These are phyloP conservation scores for Hymenoscyphus linearis DNA, from an alignment of 2,329 filamentous ascomycete species.

Conservation along the genomic window DNA sequence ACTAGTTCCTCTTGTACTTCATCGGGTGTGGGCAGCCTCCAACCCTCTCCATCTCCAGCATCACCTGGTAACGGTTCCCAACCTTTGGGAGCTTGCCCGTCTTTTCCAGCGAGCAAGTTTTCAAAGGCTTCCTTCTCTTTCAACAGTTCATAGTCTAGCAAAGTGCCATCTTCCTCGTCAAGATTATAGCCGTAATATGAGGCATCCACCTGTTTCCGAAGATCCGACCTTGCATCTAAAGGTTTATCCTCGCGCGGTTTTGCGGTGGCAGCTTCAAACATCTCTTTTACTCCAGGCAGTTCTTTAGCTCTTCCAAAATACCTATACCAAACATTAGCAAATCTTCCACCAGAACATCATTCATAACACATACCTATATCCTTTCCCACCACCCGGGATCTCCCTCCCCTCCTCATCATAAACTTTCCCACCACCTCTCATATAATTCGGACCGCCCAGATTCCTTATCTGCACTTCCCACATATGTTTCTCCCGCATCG, in stretches of 20 bases:
- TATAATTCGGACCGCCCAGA: constrained; percentile 91
- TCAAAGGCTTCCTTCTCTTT: constrained; percentile 81
- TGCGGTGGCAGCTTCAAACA: constrained; percentile 74
- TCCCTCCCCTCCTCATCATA: constrained; percentile 50
- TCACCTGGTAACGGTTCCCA: constrained; percentile 90
- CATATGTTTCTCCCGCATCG: constrained; percentile 98
- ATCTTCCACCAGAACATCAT: constrained; percentile 6
- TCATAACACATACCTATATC: constrained; percentile 74
- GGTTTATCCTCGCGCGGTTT: constrained; percentile 55
- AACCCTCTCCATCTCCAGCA: constrained; percentile 71
- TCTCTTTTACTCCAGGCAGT: constrained; percentile 89
- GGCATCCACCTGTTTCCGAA: constrained; percentile 77
- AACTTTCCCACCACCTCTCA: constrained; percentile 45
- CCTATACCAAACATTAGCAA: constrained; percentile 49
- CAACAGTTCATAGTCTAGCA: constrained; percentile 74
- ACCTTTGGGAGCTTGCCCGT: constrained; percentile 55
- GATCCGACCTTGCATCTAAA: constrained; percentile 60
- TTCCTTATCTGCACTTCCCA: constrained; percentile 98
- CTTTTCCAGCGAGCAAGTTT: constrained; percentile 53
- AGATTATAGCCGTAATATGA: constrained; percentile 94
- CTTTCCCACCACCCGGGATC: constrained; percentile 68
- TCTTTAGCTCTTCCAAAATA: constrained; percentile 91
- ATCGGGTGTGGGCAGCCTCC: constrained; percentile 79
- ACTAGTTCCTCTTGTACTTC: constrained; percentile 94
- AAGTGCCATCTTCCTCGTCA: constrained; percentile 79